Evolutionary conservation across 2,329 filamentous ascomycete species (phyloP).

Genomic region (Aureobasidium sp.): DNA sequence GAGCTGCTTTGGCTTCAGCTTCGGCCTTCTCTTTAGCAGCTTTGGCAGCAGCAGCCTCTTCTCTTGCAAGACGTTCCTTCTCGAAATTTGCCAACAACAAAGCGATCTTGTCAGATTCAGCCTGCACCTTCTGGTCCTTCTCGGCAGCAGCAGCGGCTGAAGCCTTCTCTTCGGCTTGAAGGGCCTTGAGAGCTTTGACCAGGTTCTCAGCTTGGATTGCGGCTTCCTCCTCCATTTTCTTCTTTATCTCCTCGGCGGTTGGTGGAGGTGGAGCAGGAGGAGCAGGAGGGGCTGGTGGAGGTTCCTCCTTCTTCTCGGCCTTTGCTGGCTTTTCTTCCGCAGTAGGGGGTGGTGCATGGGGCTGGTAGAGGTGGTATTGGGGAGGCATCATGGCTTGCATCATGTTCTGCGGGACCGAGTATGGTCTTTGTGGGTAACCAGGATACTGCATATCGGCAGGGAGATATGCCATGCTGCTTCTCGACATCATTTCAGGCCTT

Average conservation of each 20-base stretch:
- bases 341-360: background rate
- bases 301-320: slow-evolving; percentile 14
- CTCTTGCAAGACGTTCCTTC: slow-evolving; percentile 30
- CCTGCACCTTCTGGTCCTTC: slow-evolving; percentile 12
- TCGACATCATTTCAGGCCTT: background rate
- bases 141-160: background rate
- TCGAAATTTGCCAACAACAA: slow-evolving; percentile 34
- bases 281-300: slow-evolving; percentile 18
- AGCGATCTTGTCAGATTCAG: slow-evolving; percentile 18
- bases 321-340: background rate
- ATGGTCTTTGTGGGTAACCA: background rate
- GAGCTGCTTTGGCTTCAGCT: slow-evolving; percentile 36
- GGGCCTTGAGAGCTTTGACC: background rate
- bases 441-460: background rate
- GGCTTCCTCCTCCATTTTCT: slow-evolving; percentile 28
- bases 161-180: slow-evolving; percentile 15
- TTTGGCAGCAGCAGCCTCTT: slow-evolving; percentile 30
- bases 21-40: slow-evolving; percentile 37
- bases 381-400: slow-evolving; percentile 16
- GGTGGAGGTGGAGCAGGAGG: slow-evolving; percentile 16
- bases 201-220: slow-evolving; percentile 13
- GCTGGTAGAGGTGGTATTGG: background rate
- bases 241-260: slow-evolving; percentile 15
- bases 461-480: background rate
- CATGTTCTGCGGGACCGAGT: slow-evolving; percentile 16